A percentile compares a stretch with the other conserved stretches of the same genome.
These are phyloP conservation scores for Nidula microcarpa DNA, from an alignment of 768 basidiomycete species.

Conservation along the genomic window DNA sequence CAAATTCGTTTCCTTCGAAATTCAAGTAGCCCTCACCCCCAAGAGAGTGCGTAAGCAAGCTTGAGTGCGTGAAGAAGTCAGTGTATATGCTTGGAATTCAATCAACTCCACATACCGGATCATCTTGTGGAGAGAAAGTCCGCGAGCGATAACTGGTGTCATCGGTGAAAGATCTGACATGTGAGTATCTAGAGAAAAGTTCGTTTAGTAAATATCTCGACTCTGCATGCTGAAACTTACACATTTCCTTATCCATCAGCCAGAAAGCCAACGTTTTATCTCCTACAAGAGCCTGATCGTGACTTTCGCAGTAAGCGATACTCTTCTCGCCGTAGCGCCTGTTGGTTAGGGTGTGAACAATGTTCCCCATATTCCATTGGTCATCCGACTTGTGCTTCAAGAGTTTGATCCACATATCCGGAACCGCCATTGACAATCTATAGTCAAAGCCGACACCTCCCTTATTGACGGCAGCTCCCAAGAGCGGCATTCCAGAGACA, in stretches of 20 bases:
- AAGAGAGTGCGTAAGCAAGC: slow-evolving; percentile 85
- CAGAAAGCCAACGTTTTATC: slow-evolving; percentile 99
- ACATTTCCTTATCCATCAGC: slow-evolving; percentile 99
- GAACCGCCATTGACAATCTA: slow-evolving; percentile 96
- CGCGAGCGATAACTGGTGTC: slow-evolving; percentile 85
- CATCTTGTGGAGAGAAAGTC: slow-evolving; percentile 94
- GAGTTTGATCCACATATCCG: slow-evolving; percentile 99
- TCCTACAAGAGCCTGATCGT: slow-evolving; percentile 97
- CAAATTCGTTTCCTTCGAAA: slow-evolving; percentile 98
- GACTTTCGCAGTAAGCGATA: slow-evolving; percentile 91
- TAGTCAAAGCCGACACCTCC: slow-evolving; percentile 99
- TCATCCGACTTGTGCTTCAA: slow-evolving; percentile 88
- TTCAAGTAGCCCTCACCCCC: slow-evolving; percentile 98
- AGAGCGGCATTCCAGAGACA: slow-evolving; percentile 97
- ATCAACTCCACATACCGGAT: slow-evolving; percentile 63
- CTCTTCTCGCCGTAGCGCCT: slow-evolving; percentile 87
- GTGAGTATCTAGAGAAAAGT: slow-evolving; percentile 62
- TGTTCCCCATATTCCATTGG: slow-evolving; percentile 84
- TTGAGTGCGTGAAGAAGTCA: slow-evolving; percentile 22
- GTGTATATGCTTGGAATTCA: not conserved
- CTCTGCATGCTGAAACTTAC: slow-evolving; percentile 40
- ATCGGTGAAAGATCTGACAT: slow-evolving; percentile 87
- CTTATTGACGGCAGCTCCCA: slow-evolving; percentile 70
- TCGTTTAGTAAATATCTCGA: not conserved
- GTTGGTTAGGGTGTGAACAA: slow-evolving; percentile 88